These are phyloP conservation scores for Sporothrix mexicana DNA, from an alignment of 2,329 filamentous ascomycete species.

Conservation along the genomic window DNA sequence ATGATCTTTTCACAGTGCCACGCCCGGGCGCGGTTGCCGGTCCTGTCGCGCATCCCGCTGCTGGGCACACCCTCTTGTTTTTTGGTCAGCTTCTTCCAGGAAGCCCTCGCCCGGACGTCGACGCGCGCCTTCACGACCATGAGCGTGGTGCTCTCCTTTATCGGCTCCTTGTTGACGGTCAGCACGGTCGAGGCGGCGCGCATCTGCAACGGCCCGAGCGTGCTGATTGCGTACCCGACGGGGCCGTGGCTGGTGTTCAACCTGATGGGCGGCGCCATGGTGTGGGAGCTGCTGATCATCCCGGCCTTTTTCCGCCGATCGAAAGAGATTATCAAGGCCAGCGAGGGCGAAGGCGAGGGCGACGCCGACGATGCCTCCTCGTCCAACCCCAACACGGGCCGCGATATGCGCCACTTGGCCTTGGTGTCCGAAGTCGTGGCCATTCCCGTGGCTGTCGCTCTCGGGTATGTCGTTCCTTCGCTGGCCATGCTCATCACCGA, in stretches of 20 bases:
- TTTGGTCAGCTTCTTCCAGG: constrained; percentile 57
- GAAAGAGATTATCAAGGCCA: constrained; percentile 45
- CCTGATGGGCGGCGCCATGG: constrained; percentile 55
- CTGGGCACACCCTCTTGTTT: constrained; percentile 57
- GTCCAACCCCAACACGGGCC: constrained; percentile 34
- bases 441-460: constrained; percentile 55
- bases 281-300: constrained; percentile 59
- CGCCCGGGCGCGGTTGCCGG: constrained; percentile 53
- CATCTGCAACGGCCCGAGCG: constrained; percentile 45
- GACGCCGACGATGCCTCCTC: constrained; percentile 17
- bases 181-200: constrained; percentile 58
- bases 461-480: constrained; percentile 56
- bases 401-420: constrained; percentile 47
- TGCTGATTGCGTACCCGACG: constrained; percentile 46
- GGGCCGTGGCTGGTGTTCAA: constrained; percentile 55
- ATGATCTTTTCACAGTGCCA: constrained; percentile 62
- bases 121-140: constrained; percentile 51
- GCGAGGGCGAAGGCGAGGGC: not conserved
- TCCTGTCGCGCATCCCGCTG: constrained; percentile 52
- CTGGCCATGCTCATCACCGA: constrained; percentile 53
- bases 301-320: constrained; percentile 56
- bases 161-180: constrained; percentile 56
- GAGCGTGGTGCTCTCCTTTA: constrained; percentile 51
- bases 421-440: constrained; percentile 61
- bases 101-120: constrained; percentile 49